phyloP scores from a whole-genome alignment of 257 asterid genomes.

The Jasminum sambac region DNA sequence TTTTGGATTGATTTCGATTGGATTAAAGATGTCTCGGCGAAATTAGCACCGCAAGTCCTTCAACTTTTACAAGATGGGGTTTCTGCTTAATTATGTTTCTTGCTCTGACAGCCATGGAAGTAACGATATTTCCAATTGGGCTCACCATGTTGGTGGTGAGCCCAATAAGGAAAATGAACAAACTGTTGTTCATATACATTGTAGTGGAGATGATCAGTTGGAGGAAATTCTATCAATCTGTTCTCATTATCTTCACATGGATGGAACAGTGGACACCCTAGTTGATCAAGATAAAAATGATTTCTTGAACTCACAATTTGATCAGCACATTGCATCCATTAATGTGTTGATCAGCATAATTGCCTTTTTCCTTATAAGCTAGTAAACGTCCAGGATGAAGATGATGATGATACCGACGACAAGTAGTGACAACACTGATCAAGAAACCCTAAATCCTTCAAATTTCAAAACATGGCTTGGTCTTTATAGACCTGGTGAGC shows the following conservation, averaged over 20 bases:
- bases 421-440: neutral
- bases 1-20: slow-evolving; percentile 37
- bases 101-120: slow-evolving; percentile 4
- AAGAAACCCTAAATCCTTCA: slow-evolving; percentile 3
- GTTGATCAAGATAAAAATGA: slow-evolving; percentile 26
- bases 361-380: slow-evolving; percentile 34
- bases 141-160: slow-evolving; percentile 23
- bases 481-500: slow-evolving; percentile 32
- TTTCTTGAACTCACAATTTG: slow-evolving; percentile 12
- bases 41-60: slow-evolving; percentile 5
- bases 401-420: neutral
- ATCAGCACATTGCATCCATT: slow-evolving; percentile 1
- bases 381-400: neutral
- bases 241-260: slow-evolving; percentile 33
- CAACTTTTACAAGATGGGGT: slow-evolving; percentile 26
- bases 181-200: slow-evolving; percentile 14
- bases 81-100: too few relatives aligned
- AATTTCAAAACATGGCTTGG: slow-evolving; percentile 20
- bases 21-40: slow-evolving; percentile 6
- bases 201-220: slow-evolving; percentile 38
- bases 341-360: too few relatives aligned
- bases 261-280: slow-evolving; percentile 36
- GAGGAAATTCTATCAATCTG: slow-evolving; percentile 30
- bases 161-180: slow-evolving; percentile 10
- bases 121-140: slow-evolving; percentile 39